Base-by-base conservation (phyloP, 2,329 filamentous ascomycete genomes). In the Aspergillus novoparasiticus region DNA sequence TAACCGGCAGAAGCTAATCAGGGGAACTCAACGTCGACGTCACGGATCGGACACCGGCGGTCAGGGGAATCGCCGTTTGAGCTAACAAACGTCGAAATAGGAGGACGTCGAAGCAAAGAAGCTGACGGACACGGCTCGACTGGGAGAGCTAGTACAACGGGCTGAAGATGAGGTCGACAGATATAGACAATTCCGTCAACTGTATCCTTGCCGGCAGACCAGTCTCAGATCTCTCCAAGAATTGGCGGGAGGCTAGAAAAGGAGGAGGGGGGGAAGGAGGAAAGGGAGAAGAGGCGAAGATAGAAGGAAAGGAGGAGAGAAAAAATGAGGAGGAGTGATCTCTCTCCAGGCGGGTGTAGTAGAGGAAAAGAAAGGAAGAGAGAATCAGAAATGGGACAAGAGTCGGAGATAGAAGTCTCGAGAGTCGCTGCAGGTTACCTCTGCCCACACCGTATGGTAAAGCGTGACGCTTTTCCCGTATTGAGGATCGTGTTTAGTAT, bases 261-360 rank as follows among this genome's bases (percentile, higher is more conserved):
- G 34, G 34, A 36, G 65, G 66, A 67, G 65, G 67, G 69, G 63
- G 68, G 67, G 67, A 67, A 66, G 73, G 68, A 69, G 73, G 71
- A 70, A 72, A 72, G 71, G 72, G 68, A 72, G 71, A 69, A 65
- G 72, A 69, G 72, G 70, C 70, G 73, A 72, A 69, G 70, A 73
- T 74, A 70, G 67, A 71, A 69, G 67, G 68, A 64, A 75, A 67
- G 68, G 70, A 68, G 68, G 66, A 69, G 72, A 71, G 68, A 74
- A 74, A 75, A 72, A 73, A 71, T 71, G 71, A 73, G 68, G 74
- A 76, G 73, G 71, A 70, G 72, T 71, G 70, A 66, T 72, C 76
- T 78, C 76, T 77, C 76, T 79, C 76, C 76, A 79, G 75, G 72
- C 75, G 74, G 75, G 73, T 79, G 76, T 77, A 76, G 72, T 67